A percentile compares a stretch with the other conserved stretches of the same genome.
These are phyloP conservation scores for Begonia fuchsioides DNA, from an alignment of 306 rosid species.

Conservation along the genomic window DNA sequence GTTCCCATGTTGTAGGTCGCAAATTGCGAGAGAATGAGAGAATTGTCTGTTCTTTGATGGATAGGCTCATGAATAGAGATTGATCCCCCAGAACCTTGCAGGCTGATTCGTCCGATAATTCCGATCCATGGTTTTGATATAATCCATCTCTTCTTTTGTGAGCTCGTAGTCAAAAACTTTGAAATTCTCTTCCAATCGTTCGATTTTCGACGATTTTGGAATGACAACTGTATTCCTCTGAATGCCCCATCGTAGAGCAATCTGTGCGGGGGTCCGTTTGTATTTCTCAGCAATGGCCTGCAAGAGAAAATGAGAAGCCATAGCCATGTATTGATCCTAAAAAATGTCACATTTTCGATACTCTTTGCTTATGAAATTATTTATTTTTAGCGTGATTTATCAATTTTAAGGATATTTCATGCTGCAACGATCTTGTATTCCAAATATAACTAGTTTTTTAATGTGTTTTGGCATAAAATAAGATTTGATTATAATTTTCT, in stretches of 20 bases:
- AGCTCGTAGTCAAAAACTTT: conserved; percentile 54
- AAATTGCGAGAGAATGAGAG: too few relatives aligned
- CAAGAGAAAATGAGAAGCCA: conserved; percentile 8
- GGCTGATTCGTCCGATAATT: conserved; percentile 59
- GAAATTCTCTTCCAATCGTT: conserved; percentile 71
- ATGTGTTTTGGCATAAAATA: too few relatives aligned
- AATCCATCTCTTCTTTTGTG: conserved; percentile 48
- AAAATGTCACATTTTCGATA: too few relatives aligned
- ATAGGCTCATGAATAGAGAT: conserved; percentile 39
- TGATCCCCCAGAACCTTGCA: conserved; percentile 69
- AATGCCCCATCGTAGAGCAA: conserved; percentile 74
- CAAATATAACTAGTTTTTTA: too few relatives aligned
- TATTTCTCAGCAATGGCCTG: conserved; percentile 67
- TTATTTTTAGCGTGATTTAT: too few relatives aligned
- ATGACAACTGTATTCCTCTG: conserved; percentile 58
- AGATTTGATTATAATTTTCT: too few relatives aligned
- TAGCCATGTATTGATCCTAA: too few relatives aligned
- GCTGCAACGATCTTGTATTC: too few relatives aligned
- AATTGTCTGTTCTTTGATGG: not conserved
- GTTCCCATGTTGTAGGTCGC: too few relatives aligned
- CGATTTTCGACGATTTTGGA: conserved; percentile 68
- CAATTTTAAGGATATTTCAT: too few relatives aligned
- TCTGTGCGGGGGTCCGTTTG: conserved; percentile 52
- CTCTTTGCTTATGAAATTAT: too few relatives aligned
- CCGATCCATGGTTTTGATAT: conserved; percentile 41